Percentiles rank a stretch among this genome's conserved stretches.
phyloP scores from a whole-genome alignment of 1,284 basidiomycete genomes.

The Ceratobasidium sp. region DNA sequence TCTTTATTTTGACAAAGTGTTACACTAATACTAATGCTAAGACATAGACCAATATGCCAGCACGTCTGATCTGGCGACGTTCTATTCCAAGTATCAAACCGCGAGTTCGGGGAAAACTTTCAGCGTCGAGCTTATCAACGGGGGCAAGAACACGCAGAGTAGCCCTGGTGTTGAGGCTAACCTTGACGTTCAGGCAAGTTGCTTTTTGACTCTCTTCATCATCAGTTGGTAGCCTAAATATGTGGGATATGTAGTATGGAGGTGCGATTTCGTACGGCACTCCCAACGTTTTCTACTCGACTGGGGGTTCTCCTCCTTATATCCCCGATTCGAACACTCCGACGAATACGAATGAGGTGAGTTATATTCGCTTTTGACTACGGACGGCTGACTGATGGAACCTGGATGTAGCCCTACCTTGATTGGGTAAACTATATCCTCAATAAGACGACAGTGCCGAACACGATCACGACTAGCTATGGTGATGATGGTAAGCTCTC shows the following conservation, averaged over 20 bases:
- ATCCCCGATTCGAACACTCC: slow-evolving; percentile 70
- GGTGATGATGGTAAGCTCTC: slow-evolving; percentile 67
- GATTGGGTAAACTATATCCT: slow-evolving; percentile 71
- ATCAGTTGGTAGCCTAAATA: slow-evolving; percentile 61
- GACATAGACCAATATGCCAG: slow-evolving; percentile 63
- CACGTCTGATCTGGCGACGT: slow-evolving; percentile 69
- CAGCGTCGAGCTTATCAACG: slow-evolving; percentile 69
- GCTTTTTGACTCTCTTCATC: not conserved
- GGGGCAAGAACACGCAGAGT: slow-evolving; percentile 71
- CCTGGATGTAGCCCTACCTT: slow-evolving; percentile 62
- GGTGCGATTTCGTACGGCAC: slow-evolving; percentile 68
- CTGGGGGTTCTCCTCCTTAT: slow-evolving; percentile 74
- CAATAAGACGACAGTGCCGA: slow-evolving; percentile 64
- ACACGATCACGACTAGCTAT: slow-evolving; percentile 74
- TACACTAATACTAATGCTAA: not conserved
- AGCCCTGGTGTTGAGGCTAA: slow-evolving; percentile 68
- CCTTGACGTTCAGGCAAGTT: slow-evolving; percentile 40
- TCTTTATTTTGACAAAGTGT: not conserved
- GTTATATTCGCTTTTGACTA: slow-evolving; percentile 54
- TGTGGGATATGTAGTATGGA: slow-evolving; percentile 72
- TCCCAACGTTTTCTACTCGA: slow-evolving; percentile 71
- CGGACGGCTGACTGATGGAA: slow-evolving; percentile 66
- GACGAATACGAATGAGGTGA: slow-evolving; percentile 72
- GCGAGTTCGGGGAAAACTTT: slow-evolving; percentile 64
- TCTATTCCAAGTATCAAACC: slow-evolving; percentile 64